Percentiles rank a stretch among this genome's conserved stretches.
Evolutionary conservation across 2,329 filamentous ascomycete species (phyloP).

Genomic region (Cladosporium halotolerans): DNA sequence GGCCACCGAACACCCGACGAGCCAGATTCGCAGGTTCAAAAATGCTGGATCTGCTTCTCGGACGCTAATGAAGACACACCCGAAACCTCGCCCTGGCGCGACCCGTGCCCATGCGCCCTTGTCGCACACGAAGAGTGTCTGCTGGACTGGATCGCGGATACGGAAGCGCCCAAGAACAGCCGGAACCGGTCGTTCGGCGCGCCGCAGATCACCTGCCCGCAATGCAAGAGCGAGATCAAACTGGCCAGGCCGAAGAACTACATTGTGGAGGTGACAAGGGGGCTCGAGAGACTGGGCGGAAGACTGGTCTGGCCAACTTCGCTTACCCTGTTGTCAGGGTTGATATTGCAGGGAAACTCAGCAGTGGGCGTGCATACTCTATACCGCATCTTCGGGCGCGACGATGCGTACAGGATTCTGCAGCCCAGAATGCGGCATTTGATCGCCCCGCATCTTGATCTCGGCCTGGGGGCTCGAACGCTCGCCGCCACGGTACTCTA

Average conservation of each 20-base stretch:
- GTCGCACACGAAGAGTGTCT: slow-evolving; percentile 87
- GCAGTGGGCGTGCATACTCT: slow-evolving; percentile 56
- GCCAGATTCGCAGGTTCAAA: slow-evolving; percentile 38
- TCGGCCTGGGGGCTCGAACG: slow-evolving; percentile 17
- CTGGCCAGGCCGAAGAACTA: slow-evolving; percentile 69
- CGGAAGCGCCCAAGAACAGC: slow-evolving; percentile 58
- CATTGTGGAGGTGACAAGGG: slow-evolving; percentile 61
- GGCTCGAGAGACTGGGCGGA: slow-evolving; percentile 51
- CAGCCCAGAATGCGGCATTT: slow-evolving; percentile 29
- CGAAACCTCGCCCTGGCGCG: slow-evolving; percentile 65
- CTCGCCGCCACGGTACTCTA: slow-evolving; percentile 26
- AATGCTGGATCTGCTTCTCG: slow-evolving; percentile 65
- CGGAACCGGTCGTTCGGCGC: slow-evolving; percentile 40
- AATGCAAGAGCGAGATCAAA: slow-evolving; percentile 77
- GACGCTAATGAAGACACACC: slow-evolving; percentile 60
- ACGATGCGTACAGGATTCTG: slow-evolving; percentile 54
- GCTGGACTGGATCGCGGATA: slow-evolving; percentile 87
- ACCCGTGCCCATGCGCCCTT: slow-evolving; percentile 83
- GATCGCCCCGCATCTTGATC: slow-evolving; percentile 20
- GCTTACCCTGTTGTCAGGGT: slow-evolving; percentile 42
- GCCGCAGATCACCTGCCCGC: slow-evolving; percentile 71
- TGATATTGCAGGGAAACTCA: slow-evolving; percentile 18
- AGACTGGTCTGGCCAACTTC: slow-evolving; percentile 60
- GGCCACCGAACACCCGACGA: slow-evolving; percentile 13
- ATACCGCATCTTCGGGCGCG: slow-evolving; percentile 58